Percentiles rank a stretch among this genome's conserved stretches.
These are phyloP conservation scores for Penicillium sp. DNA, from an alignment of 2,329 filamentous ascomycete genomes.

Conservation along the genomic window DNA sequence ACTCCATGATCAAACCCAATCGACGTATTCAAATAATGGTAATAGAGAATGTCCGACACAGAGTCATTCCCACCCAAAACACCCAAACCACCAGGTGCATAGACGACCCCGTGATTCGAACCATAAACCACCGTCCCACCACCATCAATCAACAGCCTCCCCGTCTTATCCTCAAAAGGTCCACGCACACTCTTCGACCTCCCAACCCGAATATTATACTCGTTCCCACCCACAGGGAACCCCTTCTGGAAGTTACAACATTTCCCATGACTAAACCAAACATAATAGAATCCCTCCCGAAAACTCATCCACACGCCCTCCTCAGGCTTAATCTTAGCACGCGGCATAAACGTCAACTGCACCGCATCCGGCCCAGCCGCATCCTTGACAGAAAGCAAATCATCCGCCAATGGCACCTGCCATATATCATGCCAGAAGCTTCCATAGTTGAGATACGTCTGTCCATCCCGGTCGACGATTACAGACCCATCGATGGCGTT, in stretches of 20 bases:
- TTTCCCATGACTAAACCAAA: constrained; percentile 41
- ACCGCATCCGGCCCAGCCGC: constrained; percentile 22
- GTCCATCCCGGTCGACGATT: constrained; percentile 24
- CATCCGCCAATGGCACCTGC: constrained; percentile 33
- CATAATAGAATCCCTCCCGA: constrained; percentile 37
- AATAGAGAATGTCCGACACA: constrained; percentile 38
- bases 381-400: constrained; percentile 30
- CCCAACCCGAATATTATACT: constrained; percentile 40
- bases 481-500: constrained; percentile 40
- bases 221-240: constrained; percentile 29
- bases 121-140: constrained; percentile 38
- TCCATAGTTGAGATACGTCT: constrained; percentile 35
- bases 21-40: constrained; percentile 40
- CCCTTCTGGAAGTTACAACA: constrained; percentile 34
- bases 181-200: constrained; percentile 33
- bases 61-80: constrained; percentile 26
- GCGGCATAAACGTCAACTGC: constrained; percentile 29
- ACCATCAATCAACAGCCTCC: constrained; percentile 26
- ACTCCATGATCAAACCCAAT: constrained; percentile 30
- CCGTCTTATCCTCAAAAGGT: constrained; percentile 36
- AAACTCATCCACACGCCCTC: constrained; percentile 41
- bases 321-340: constrained; percentile 21
- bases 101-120: constrained; percentile 39
- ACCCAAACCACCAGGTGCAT: constrained; percentile 41
- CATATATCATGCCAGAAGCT: constrained; percentile 40